Conservation (phyloP, 805 yeast genomes). For the Sugiyamaella qingdaonensis region DNA sequence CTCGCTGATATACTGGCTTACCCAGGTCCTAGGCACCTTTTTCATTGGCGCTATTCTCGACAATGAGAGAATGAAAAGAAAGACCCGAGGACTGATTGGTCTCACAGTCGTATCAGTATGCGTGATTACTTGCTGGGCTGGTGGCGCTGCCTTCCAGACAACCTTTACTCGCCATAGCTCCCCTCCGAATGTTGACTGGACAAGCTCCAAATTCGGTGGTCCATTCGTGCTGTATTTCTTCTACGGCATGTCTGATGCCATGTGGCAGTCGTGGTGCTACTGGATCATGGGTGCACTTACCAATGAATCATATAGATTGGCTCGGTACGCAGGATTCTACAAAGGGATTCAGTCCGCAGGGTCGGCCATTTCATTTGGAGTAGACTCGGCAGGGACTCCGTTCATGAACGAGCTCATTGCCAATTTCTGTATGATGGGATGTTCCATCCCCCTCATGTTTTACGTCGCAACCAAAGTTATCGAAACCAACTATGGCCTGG, state of each 20-base stretch:
- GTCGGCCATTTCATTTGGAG: constrained; percentile 45
- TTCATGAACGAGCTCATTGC: constrained; percentile 20
- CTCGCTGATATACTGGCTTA: constrained; percentile 46
- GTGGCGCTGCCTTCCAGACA: constrained; percentile 24
- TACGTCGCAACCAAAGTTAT: constrained; percentile 13
- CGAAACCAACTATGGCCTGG: constrained; percentile 19
- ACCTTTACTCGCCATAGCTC: constrained; percentile 15
- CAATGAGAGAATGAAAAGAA: constrained; percentile 37
- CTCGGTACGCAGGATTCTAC: constrained; percentile 46
- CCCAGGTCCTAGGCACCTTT: constrained; percentile 54
- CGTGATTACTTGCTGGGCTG: constrained; percentile 43
- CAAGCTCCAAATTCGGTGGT: constrained; percentile 41
- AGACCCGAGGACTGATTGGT: constrained; percentile 46
- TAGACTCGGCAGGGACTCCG: constrained; percentile 17
- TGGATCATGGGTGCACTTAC: constrained; percentile 46
- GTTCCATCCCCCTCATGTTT: constrained; percentile 15
- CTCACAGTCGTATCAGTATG: constrained; percentile 42
- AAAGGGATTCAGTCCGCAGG: constrained; percentile 48
- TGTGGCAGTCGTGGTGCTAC: constrained; percentile 44
- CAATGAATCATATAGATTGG: constrained; percentile 44
- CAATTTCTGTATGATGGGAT: constrained; percentile 16
- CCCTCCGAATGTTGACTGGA: constrained; percentile 37
- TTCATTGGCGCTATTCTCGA: constrained; percentile 46
- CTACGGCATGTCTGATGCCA: constrained; percentile 45
- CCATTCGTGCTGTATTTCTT: constrained; percentile 49